Percentiles rank a stretch among this genome's conserved stretches.
Conservation (phyloP, 2,329 filamentous ascomycete genomes). For the Fusarium neocosmosporiellum region DNA sequence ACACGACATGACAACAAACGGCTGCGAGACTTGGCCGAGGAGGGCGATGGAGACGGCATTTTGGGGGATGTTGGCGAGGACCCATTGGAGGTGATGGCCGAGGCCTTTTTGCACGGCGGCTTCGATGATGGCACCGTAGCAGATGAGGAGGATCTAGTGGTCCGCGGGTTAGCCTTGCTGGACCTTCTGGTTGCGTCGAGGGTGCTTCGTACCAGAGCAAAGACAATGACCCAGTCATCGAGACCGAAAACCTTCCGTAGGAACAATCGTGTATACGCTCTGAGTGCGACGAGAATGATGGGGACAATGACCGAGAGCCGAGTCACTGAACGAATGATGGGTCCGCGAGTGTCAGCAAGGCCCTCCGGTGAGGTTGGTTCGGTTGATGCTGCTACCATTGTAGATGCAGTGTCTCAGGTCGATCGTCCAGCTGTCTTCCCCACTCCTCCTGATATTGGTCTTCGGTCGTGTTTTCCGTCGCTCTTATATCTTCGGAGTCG, state of each 20-base stretch:
- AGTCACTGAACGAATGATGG: constrained; percentile 20
- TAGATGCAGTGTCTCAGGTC: neutral
- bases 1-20: constrained; percentile 29
- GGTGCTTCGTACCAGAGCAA: neutral
- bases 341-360: constrained; percentile 21
- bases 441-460: neutral
- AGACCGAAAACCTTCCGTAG: constrained; percentile 31
- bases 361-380: constrained; percentile 13
- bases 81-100: constrained; percentile 27
- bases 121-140: constrained; percentile 29
- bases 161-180: neutral
- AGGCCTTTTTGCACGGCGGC: constrained; percentile 18
- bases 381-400: constrained; percentile 8
- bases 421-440: neutral
- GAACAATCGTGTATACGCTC: constrained; percentile 21
- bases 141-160: constrained; percentile 22
- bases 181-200: neutral
- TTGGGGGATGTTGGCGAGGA: constrained; percentile 5
- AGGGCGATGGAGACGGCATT: constrained; percentile 21
- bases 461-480: neutral
- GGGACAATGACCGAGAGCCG: constrained; percentile 28
- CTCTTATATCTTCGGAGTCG: constrained; percentile 5
- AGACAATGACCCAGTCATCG: constrained; percentile 29
- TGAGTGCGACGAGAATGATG: constrained; percentile 7
- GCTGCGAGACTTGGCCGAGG: constrained; percentile 25